Conservation (phyloP, 192 early-diverging fungal genomes). For the Coemansia javaensis region DNA sequence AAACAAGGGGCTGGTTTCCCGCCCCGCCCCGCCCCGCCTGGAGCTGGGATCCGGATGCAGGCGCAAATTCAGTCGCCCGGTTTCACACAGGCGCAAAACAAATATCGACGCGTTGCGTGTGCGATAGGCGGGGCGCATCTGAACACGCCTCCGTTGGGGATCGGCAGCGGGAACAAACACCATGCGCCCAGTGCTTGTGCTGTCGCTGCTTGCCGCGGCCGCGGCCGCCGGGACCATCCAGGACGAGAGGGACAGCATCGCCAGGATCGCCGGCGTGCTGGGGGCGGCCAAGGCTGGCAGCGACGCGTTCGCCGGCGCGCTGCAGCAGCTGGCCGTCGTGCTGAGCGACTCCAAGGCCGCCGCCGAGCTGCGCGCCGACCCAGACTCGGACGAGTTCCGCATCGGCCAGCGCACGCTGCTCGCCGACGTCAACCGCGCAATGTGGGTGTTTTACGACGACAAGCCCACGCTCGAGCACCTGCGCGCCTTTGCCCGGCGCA, state of each 20-base stretch:
- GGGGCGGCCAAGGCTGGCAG: slow-evolving; percentile 1
- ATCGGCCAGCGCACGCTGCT: slow-evolving; percentile 9
- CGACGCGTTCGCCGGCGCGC: slow-evolving; percentile 6
- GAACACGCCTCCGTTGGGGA: too few species aligned
- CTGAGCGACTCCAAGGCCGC: slow-evolving; percentile 1
- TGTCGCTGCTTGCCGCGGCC: background rate
- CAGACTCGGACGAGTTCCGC: slow-evolving; percentile 9
- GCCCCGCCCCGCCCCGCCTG: too few species aligned
- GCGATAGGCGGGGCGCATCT: too few species aligned
- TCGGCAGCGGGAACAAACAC: too few species aligned
- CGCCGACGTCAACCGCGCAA: slow-evolving; percentile 16
- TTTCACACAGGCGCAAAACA: too few species aligned
- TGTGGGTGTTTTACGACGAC: slow-evolving; percentile 32
- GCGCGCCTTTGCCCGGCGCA: slow-evolving; percentile 6
- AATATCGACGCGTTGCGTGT: too few species aligned
- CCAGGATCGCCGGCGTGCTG: background rate
- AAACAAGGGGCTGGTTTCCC: too few species aligned
- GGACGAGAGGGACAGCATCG: slow-evolving; percentile 2
- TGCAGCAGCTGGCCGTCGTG: slow-evolving; percentile 13
- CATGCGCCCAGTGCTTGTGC: too few species aligned
- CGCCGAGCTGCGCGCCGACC: background rate
- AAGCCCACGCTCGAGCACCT: slow-evolving; percentile 7
- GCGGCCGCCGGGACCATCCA: background rate
- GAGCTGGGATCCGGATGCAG: too few species aligned
- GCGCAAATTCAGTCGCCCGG: too few species aligned